These are phyloP conservation scores for Annulohypoxylon truncatum DNA, from an alignment of 2,329 filamentous ascomycete genomes.

Conservation along the genomic window DNA sequence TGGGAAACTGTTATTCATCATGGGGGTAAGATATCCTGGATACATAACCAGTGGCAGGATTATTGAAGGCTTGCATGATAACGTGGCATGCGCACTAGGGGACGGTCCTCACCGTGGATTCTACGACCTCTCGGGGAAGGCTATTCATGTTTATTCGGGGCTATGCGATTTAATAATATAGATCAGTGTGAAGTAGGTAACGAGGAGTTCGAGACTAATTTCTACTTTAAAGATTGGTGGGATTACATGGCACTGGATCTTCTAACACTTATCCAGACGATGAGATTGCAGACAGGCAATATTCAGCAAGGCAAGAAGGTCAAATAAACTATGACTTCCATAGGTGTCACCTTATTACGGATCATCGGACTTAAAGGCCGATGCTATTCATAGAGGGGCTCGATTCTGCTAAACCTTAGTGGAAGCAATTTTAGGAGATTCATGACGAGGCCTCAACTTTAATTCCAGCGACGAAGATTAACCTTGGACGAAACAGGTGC, in stretches of 20 bases:
- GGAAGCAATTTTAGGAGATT: neutral
- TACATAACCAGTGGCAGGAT: neutral
- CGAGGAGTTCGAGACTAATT: neutral
- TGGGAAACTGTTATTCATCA: neutral
- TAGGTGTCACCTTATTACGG: neutral
- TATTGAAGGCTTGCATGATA: neutral
- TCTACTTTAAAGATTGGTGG: neutral
- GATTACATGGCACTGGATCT: no score
- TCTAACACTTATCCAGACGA: neutral
- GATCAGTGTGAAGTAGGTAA: no score
- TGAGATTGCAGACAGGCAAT: neutral
- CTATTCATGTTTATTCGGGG: neutral
- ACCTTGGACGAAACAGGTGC: neutral
- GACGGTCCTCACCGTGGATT: neutral
- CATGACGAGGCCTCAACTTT: slow-evolving; percentile 21
- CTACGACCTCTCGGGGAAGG: neutral
- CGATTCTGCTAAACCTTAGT: slow-evolving; percentile 1
- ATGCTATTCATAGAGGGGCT: neutral
- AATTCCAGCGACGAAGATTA: neutral
- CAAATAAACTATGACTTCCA: neutral
- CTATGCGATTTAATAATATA: neutral
- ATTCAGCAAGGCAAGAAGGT: neutral
- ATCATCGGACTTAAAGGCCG: no score
- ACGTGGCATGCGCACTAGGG: neutral
- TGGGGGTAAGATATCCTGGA: neutral